These are phyloP conservation scores for Cytospora schulzeri DNA, from an alignment of 2,329 filamentous ascomycete genomes.

Conservation along the genomic window DNA sequence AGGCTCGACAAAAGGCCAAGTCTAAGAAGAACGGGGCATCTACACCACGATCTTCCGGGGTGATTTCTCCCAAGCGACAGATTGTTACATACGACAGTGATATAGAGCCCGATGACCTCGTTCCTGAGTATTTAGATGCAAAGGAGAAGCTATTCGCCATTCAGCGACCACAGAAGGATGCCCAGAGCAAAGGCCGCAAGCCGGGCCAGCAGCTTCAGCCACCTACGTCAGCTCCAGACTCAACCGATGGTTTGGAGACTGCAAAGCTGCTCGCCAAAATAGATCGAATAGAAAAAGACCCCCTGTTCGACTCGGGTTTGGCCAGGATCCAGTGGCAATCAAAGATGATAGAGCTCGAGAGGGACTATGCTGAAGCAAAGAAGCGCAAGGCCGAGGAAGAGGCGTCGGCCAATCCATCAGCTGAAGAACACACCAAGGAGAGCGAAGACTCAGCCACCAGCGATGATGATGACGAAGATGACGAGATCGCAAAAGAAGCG, in stretches of 20 bases:
- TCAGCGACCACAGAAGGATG: conserved; percentile 55
- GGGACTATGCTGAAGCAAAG: conserved; percentile 57
- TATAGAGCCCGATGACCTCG: conserved; percentile 73
- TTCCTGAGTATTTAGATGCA: conserved; percentile 75
- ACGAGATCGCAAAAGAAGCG: conserved; percentile 59
- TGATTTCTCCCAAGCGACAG: conserved; percentile 44
- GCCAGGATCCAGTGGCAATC: conserved; percentile 68
- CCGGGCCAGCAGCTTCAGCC: conserved; percentile 31
- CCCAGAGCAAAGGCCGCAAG: conserved; percentile 41
- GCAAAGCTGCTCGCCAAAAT: conserved; percentile 74
- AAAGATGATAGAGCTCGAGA: conserved; percentile 61
- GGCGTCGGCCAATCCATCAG: conserved; percentile 32
- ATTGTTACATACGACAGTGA: conserved; percentile 64
- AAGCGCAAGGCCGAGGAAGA: conserved; percentile 42
- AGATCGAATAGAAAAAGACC: conserved; percentile 73
- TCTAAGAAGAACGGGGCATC: conserved; percentile 40
- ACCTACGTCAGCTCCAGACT: conserved; percentile 17
- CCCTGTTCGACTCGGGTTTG: conserved; percentile 69
- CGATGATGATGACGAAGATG: conserved; percentile 38
- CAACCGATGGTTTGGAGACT: conserved; percentile 49
- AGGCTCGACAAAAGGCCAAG: conserved; percentile 34
- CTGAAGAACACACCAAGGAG: conserved; percentile 30
- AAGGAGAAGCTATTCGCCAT: conserved; percentile 69
- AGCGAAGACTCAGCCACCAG: conserved; percentile 31
- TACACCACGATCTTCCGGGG: conserved; percentile 35